Conservation (phyloP, 2,329 filamentous ascomycete genomes). For the Sphaerostilbella broomeana region DNA sequence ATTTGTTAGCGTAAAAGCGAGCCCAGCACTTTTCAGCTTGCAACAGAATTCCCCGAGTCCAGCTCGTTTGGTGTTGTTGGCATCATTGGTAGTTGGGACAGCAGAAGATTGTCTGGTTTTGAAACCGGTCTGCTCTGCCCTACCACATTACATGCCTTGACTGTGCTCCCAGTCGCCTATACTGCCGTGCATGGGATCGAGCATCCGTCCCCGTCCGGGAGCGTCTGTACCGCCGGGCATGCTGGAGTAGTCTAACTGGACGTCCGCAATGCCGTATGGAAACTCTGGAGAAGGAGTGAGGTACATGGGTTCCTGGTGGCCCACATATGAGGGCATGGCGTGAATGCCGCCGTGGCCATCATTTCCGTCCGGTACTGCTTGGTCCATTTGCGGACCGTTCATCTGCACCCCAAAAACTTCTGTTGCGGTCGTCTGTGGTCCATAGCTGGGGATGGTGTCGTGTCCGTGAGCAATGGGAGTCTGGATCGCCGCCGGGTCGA, state of each 20-base stretch:
- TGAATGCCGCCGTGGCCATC: slow-evolving; percentile 5
- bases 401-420: slow-evolving; percentile 14
- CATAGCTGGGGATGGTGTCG: slow-evolving; percentile 1
- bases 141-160: slow-evolving; percentile 4
- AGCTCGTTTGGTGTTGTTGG: slow-evolving; percentile 2
- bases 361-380: slow-evolving; percentile 6
- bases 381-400: slow-evolving; percentile 8
- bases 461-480: slow-evolving; percentile 13
- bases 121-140: no score
- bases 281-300: slow-evolving; percentile 18
- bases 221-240: slow-evolving; percentile 5
- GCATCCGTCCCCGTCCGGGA: slow-evolving; percentile 3
- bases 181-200: slow-evolving; percentile 6
- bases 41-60: slow-evolving; percentile 10
- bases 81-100: no score
- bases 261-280: slow-evolving; percentile 22
- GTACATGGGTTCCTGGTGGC: slow-evolving; percentile 14
- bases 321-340: slow-evolving; percentile 6
- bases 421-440: slow-evolving; percentile 1
- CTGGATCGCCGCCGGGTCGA: slow-evolving; percentile 15
- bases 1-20: no score
- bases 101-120: no score
- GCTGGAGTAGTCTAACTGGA: slow-evolving; percentile 22
- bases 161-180: slow-evolving; percentile 5
- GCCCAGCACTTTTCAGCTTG: no score